A percentile compares a stretch with the other conserved stretches of the same genome.
Conservation (phyloP, 2,329 filamentous ascomycete species). For the Fusarium sp. region DNA sequence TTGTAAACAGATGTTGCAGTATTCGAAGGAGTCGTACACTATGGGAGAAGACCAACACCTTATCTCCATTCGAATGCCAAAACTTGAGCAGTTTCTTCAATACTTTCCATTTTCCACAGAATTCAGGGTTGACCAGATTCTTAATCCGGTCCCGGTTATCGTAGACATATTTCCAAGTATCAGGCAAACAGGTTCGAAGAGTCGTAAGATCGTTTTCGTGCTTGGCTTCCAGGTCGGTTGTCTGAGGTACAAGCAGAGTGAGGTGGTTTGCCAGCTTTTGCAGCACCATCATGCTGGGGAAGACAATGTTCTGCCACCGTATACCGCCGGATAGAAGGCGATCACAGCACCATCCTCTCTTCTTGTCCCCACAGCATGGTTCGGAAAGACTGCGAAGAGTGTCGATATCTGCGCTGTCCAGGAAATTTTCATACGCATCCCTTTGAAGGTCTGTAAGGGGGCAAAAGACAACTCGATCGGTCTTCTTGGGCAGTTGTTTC, state of each 20-base stretch:
- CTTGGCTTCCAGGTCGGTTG: conserved; percentile 76
- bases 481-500: conserved; percentile 94
- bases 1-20: conserved; percentile 86
- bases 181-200: conserved; percentile 81
- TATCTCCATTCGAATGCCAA: conserved; percentile 92
- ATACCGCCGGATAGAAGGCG: conserved; percentile 71
- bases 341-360: conserved; percentile 85
- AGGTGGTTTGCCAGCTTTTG: conserved; percentile 95
- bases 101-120: conserved; percentile 97
- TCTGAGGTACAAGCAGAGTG: conserved; percentile 83
- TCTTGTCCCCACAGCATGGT: conserved; percentile 75
- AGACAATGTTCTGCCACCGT: conserved; percentile 83
- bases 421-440: conserved; percentile 85
- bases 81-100: conserved; percentile 87
- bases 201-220: conserved; percentile 83
- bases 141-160: conserved; percentile 82
- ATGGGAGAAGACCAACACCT: conserved; percentile 95
- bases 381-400: conserved; percentile 78
- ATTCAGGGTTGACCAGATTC: conserved; percentile 87
- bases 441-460: conserved; percentile 86
- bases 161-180: conserved; percentile 82
- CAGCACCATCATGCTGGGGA: conserved; percentile 85
- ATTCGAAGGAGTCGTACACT: conserved; percentile 89
- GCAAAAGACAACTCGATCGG: conserved; percentile 94
- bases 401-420: conserved; percentile 77